phyloP scores from a whole-genome alignment of 1,284 basidiomycete species.

The Rhodotorula sp. region DNA sequence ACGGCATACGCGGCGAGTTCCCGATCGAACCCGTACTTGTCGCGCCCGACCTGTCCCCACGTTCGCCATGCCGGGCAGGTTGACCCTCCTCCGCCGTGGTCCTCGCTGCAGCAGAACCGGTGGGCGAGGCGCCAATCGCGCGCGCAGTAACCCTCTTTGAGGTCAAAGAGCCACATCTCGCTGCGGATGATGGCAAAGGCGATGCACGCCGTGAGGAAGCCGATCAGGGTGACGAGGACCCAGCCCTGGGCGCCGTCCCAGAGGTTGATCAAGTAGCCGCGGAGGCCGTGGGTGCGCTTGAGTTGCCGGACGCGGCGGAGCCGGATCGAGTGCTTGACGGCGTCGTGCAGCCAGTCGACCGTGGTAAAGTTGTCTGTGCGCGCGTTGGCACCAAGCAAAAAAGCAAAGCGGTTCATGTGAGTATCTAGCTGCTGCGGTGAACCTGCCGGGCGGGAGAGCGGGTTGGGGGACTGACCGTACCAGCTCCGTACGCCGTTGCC shows the following conservation, averaged over 20 bases:
- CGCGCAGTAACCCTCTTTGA: slow-evolving; percentile 85
- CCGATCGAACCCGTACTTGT: slow-evolving; percentile 41
- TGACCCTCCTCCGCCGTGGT: not conserved
- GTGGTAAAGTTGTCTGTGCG: slow-evolving; percentile 8
- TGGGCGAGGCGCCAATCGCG: slow-evolving; percentile 66
- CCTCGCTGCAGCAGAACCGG: slow-evolving; percentile 69
- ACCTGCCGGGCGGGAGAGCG: not conserved
- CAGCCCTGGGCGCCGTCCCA: slow-evolving; percentile 84
- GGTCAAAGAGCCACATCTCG: slow-evolving; percentile 89
- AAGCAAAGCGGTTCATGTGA: not conserved
- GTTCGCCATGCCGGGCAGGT: slow-evolving; percentile 36
- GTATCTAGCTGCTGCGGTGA: not conserved
- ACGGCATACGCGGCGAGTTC: slow-evolving; percentile 64
- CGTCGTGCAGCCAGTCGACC: slow-evolving; percentile 50
- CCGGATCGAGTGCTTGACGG: slow-evolving; percentile 50
- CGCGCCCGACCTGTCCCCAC: slow-evolving; percentile 38
- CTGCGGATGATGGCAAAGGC: slow-evolving; percentile 83
- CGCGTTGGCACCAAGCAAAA: not conserved
- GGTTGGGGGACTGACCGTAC: slow-evolving; percentile 18
- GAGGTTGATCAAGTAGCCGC: slow-evolving; percentile 66
- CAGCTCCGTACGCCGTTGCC: slow-evolving; percentile 41
- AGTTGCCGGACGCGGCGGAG: slow-evolving; percentile 45
- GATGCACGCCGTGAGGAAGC: slow-evolving; percentile 74
- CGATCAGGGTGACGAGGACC: slow-evolving; percentile 80
- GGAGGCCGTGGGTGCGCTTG: slow-evolving; percentile 50